These are phyloP conservation scores for Microdochium paspali DNA, from an alignment of 2,329 filamentous ascomycete species.

Conservation along the genomic window DNA sequence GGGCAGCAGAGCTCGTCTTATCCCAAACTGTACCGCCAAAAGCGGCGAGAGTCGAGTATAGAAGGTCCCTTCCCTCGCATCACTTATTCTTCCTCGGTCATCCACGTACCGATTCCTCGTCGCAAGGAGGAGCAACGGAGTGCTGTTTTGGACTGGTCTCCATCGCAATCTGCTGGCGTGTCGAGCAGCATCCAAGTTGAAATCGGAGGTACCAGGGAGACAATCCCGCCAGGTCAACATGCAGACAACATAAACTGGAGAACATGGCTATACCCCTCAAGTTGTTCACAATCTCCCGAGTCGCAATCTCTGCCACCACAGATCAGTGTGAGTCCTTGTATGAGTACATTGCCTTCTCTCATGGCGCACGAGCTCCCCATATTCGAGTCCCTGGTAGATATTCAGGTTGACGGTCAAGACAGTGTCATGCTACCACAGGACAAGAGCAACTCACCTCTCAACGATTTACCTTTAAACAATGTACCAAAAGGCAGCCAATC, in stretches of 20 bases:
- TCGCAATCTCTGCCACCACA: neutral
- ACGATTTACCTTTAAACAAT: too few species aligned
- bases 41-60: neutral
- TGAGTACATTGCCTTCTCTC: neutral
- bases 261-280: neutral
- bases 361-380: neutral
- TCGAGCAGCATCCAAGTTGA: neutral
- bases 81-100: neutral
- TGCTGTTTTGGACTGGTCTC: neutral
- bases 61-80: neutral
- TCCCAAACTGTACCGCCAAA: neutral
- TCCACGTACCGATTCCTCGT: neutral
- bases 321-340: neutral
- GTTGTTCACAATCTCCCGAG: neutral
- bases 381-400: neutral
- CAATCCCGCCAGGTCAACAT: neutral
- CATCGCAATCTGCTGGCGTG: neutral
- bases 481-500: too few species aligned
- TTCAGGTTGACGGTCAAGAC: neutral
- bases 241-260: neutral
- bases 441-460: too few species aligned
- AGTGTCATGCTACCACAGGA: neutral
- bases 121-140: neutral
- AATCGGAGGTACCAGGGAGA: neutral
- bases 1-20: neutral